Percentiles rank a stretch among this genome's conserved stretches.
Conservation (phyloP, 2,329 filamentous ascomycete genomes). For the Incumbomyces lentus region DNA sequence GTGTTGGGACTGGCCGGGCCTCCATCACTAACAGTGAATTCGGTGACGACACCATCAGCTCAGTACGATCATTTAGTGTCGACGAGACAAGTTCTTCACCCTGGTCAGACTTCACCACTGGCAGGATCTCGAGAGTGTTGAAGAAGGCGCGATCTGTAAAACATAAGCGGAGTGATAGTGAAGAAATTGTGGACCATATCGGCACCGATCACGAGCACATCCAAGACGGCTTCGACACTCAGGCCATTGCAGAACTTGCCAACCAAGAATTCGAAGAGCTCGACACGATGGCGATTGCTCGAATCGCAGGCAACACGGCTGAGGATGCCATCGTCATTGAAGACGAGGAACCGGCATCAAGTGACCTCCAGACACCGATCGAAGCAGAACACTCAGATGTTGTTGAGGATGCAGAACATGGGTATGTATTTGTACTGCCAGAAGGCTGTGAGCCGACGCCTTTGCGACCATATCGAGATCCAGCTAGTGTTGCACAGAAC, state of each 20-base stretch:
- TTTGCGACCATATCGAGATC: slow-evolving; percentile 69
- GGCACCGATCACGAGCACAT: slow-evolving; percentile 24
- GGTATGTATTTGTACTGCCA: slow-evolving; percentile 69
- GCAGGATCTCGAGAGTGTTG: slow-evolving; percentile 47
- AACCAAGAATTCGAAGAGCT: slow-evolving; percentile 19
- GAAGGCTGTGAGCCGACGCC: slow-evolving; percentile 72
- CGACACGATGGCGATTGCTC: slow-evolving; percentile 20
- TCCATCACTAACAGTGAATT: slow-evolving; percentile 55
- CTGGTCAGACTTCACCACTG: slow-evolving; percentile 79
- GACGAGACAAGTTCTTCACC: slow-evolving; percentile 40
- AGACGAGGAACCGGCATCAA: slow-evolving; percentile 24
- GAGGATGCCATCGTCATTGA: slow-evolving; percentile 23
- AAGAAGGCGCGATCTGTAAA: slow-evolving; percentile 23
- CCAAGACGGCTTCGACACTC: slow-evolving; percentile 19
- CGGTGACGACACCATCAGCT: slow-evolving; percentile 41
- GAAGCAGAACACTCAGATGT: slow-evolving; percentile 34
- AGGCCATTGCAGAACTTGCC: slow-evolving; percentile 20
- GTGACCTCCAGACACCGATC: slow-evolving; percentile 23
- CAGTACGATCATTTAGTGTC: slow-evolving; percentile 25
- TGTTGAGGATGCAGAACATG: slow-evolving; percentile 37
- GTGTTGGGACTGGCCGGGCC: slow-evolving; percentile 65
- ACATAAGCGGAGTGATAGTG: slow-evolving; percentile 14
- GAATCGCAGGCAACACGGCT: slow-evolving; percentile 15
- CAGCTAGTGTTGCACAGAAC: slow-evolving; percentile 71
- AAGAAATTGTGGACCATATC: slow-evolving; percentile 14